Evolutionary conservation across 176 grass and related monocot species (phyloP), one percentile per base, ranked within the genome.

Genomic region (Canna indica): DNA sequence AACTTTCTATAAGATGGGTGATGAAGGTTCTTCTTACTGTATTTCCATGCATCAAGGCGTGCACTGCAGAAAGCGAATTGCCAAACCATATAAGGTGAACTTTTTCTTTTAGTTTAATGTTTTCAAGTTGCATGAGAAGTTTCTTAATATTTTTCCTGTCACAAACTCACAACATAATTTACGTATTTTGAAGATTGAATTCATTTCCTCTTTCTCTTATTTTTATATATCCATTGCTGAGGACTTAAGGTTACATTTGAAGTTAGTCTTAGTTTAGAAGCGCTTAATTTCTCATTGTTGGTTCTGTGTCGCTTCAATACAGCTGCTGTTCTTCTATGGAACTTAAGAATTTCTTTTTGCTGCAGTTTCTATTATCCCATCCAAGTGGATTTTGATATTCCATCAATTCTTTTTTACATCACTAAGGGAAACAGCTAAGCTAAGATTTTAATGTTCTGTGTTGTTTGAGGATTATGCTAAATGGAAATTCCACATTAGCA

Each of bases 21-120:
- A 87, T 97, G 67, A 97, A 90, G 79, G 86, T 92, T 86, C 82
- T 97, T 78, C 74, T 84, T 45, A 97, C 93, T 72, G 88, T 87
- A 74, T 90, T 92, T 71, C 93, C 89, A 31, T 97, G 88, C 74
- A 92, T 97, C 44, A 86, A 97, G 71, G 89, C 89, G 59, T 97
- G 94, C 78, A 77, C 82, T 76, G 90, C 77, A 83, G 86, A 90
- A 68, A 81, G 76, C 1, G 81, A 88, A 70, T 80, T 97, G 71
- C 89, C 84, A 56, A 85, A 83, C 52, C 88, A 97, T 83, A 90
- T 87, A 92, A 87, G 84, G 89, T 90, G 59, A 69, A 27, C 46
- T 74, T 20, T 45, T 71, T 57, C 9, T 44, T 16, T n/a, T 45
- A n/a, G n/a, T 1, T 0, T 22, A 17, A 7, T 31, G 11, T 70